These are phyloP conservation scores for Xylariales sp. DNA, from an alignment of 2,329 filamentous ascomycete species.

Conservation along the genomic window DNA sequence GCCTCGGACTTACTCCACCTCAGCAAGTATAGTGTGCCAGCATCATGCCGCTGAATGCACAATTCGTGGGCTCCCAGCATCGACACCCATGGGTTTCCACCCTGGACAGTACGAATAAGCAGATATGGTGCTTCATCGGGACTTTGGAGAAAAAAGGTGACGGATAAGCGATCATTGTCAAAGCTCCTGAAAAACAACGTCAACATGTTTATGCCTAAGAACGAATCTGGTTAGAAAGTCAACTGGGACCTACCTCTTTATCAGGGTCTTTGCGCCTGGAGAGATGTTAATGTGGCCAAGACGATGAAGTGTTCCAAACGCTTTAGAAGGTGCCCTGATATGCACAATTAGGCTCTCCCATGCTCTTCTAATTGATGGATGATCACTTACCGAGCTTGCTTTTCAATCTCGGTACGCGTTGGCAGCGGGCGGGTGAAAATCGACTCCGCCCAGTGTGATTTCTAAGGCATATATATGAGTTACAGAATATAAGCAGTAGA, in stretches of 20 bases:
- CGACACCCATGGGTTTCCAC: constrained; percentile 40
- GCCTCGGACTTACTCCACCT: constrained; percentile 43
- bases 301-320: constrained; percentile 24
- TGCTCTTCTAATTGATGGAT: background rate
- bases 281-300: constrained; percentile 41
- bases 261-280: constrained; percentile 45
- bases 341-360: background rate
- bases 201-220: too few species aligned
- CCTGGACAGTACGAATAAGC: constrained; percentile 38
- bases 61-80: constrained; percentile 51
- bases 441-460: constrained; percentile 55
- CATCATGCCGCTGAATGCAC: constrained; percentile 44
- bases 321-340: constrained; percentile 16
- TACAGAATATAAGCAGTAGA: background rate
- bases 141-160: constrained; percentile 47
- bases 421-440: constrained; percentile 54
- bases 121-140: constrained; percentile 40
- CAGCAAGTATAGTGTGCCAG: constrained; percentile 41
- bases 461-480: constrained; percentile 25
- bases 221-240: too few species aligned
- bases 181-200: too few species aligned
- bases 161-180: constrained; percentile 48
- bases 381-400: constrained; percentile 26
- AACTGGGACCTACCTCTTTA: constrained; percentile 49
- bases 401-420: constrained; percentile 44